phyloP scores from a whole-genome alignment of 306 rosid genomes.

The Dalbergia cochinchinensis region DNA sequence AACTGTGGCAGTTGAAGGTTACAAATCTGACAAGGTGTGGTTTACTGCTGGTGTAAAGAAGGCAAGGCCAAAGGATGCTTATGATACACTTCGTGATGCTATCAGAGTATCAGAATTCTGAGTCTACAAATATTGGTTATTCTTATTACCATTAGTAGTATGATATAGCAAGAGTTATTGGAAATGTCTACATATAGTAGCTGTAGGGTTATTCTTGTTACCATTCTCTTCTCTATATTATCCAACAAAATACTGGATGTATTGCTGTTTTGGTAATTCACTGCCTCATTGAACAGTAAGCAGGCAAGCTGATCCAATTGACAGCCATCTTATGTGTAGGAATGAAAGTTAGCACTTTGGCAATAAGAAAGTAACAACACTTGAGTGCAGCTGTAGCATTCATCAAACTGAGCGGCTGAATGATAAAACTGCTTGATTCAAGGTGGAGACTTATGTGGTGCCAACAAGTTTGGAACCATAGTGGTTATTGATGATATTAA shows the following conservation, averaged over 20 bases:
- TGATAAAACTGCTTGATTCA: background rate
- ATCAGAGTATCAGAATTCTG: conserved; percentile 74
- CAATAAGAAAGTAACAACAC: background rate
- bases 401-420: background rate
- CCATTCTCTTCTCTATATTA: conserved; percentile 23
- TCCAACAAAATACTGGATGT: conserved; percentile 34
- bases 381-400: background rate
- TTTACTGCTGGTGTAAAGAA: conserved; percentile 94
- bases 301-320: conserved; percentile 31
- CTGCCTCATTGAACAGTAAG: conserved; percentile 30
- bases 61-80: conserved; percentile 79
- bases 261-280: conserved; percentile 43
- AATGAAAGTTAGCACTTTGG: background rate
- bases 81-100: conserved; percentile 68
- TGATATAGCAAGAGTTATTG: conserved; percentile 36
- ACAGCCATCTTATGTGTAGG: background rate
- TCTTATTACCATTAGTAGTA: conserved; percentile 19
- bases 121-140: conserved; percentile 34
- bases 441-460: no score
- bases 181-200: conserved; percentile 36
- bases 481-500: no score
- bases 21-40: conserved; percentile 91
- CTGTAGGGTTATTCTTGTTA: conserved; percentile 31
- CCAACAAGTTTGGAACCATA: no score
- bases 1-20: conserved; percentile 75